Base-by-base conservation (phyloP, 129 eudicot genomes). In the Centaurea solstitialis region DNA sequence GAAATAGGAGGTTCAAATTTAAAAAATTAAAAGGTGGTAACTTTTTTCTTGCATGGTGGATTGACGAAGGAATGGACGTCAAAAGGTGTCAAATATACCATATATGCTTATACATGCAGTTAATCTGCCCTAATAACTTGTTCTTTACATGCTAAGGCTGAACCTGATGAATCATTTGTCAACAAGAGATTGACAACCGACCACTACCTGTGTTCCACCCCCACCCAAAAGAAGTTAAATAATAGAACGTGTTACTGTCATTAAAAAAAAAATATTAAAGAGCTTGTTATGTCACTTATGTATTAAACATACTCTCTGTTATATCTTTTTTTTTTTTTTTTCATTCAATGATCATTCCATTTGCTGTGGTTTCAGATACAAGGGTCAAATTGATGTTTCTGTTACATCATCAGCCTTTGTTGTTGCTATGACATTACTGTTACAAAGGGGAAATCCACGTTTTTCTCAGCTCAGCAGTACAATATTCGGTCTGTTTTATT, bases 381-480 rank as follows among this genome's bases (percentile, higher is more conserved):
- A 77, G 33, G 99, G 99, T 68, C 93, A 95, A 64, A 88, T 95
- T 86, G 98, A 95, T 77, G 91, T 93, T 17, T 88, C 98, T 30
- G 95, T 89, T 82, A 88, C 98, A 68, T 95, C 98, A 45, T 97
- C 98, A 15, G 98, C 99, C 73, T 93, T 92, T 83, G 71, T 91
- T 59, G 94, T 95, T 87, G 94, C 94, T 9, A 92, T 88, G 87
- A 85, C 98, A 68, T 85, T 95, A 81, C 97, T 95, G 26, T 72
- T 95, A 82, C 99, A 95, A 85, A 95, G 94, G 78, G 93, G 98
- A 80, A 90, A 70, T 86, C 99, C 99, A 72, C 97, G 98, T 75
- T 95, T 95, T 86, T 86, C 99, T 72, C 98, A 95, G 80, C 99
- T 95, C 78, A 95, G 97, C 71, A 95, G 98, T 87, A 82, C 99